Evolutionary conservation across 1,284 basidiomycete genomes (phyloP).

Genomic region (Ceratobasidium papillatum): DNA sequence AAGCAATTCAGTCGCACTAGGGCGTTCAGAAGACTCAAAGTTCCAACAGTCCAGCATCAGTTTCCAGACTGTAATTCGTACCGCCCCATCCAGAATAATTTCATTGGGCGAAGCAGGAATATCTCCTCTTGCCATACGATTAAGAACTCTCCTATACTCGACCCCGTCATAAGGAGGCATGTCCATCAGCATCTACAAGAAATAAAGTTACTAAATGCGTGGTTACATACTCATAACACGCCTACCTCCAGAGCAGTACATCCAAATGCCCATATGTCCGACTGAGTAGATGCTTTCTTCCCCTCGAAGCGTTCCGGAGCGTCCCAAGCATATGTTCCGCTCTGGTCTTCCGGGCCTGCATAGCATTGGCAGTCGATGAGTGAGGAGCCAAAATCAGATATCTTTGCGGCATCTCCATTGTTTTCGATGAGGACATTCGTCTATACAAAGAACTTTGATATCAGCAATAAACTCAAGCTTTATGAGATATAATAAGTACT

Average conservation of each 20-base stretch:
- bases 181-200: background rate
- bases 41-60: conserved; percentile 2
- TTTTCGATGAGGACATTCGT: conserved; percentile 11
- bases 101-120: background rate
- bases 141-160: background rate
- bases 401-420: conserved; percentile 1
- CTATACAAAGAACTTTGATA: background rate
- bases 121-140: background rate
- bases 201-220: background rate
- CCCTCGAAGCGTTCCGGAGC: background rate
- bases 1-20: background rate
- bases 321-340: conserved; percentile 9
- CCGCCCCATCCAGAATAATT: background rate
- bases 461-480: background rate
- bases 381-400: conserved; percentile 35
- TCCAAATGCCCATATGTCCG: conserved; percentile 34
- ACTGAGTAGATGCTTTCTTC: background rate
- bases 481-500: background rate
- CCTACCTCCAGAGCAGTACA: conserved; percentile 19
- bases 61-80: background rate
- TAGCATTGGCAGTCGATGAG: conserved; percentile 18
- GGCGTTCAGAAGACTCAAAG: background rate
- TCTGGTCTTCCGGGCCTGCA: background rate
- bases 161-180: background rate
- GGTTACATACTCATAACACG: background rate